Conservation (phyloP, 805 yeast genomes). For the Brettanomyces naardenensis region DNA sequence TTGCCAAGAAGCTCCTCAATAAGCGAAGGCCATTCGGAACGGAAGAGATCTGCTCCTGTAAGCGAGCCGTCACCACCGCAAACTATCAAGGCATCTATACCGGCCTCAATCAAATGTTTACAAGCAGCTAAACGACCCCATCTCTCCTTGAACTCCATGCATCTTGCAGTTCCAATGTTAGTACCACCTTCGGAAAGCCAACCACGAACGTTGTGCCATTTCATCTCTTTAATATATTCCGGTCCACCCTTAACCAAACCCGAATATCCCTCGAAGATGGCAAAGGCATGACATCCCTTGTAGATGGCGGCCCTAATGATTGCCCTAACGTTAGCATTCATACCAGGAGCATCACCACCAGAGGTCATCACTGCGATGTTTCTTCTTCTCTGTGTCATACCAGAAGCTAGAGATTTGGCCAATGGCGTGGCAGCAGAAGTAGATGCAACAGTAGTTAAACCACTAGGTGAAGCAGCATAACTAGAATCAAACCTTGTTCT, state of each 20-base stretch:
- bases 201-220: constrained; percentile 94
- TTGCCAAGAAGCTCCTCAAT: constrained; percentile 59
- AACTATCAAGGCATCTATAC: constrained; percentile 91
- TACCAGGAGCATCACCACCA: constrained; percentile 79
- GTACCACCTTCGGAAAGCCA: constrained; percentile 93
- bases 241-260: constrained; percentile 63
- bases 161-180: constrained; percentile 92
- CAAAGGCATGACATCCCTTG: constrained; percentile 58
- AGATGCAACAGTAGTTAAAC: constrained; percentile 2
- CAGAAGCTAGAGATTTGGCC: background rate
- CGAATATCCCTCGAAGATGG: constrained; percentile 66
- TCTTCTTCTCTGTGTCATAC: constrained; percentile 17
- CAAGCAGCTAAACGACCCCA: constrained; percentile 81
- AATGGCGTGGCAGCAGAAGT: background rate
- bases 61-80: constrained; percentile 99
- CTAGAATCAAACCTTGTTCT: constrained; percentile 6
- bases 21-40: constrained; percentile 90
- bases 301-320: constrained; percentile 62
- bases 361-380: constrained; percentile 74
- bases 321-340: constrained; percentile 71
- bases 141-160: constrained; percentile 76
- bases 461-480: constrained; percentile 4
- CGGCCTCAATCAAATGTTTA: constrained; percentile 72
- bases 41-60: constrained; percentile 94
- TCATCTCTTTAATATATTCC: constrained; percentile 48